phyloP scores from a whole-genome alignment of 2,329 filamentous ascomycete species.

The Fusarium sp. region DNA sequence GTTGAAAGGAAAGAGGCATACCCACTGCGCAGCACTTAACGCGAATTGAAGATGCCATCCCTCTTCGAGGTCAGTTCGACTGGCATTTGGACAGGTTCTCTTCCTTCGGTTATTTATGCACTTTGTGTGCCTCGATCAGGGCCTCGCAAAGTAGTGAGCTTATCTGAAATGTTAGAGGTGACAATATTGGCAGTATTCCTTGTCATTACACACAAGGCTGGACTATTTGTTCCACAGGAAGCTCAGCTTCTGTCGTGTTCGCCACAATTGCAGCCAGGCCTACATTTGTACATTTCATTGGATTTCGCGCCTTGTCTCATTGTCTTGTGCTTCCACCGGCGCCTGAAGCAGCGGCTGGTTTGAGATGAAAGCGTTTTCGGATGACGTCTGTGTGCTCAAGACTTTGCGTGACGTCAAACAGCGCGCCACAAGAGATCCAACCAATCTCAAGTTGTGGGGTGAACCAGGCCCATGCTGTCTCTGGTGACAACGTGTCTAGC shows the following conservation, averaged over 20 bases:
- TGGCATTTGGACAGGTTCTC: background rate
- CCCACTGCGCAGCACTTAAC: conserved; percentile 10
- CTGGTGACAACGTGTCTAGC: conserved; percentile 40
- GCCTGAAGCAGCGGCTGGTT: conserved; percentile 37
- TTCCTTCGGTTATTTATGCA: background rate
- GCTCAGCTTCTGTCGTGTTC: conserved; percentile 19
- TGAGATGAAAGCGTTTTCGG: conserved; percentile 22
- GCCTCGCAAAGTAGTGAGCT: conserved; percentile 1
- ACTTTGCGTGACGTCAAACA: conserved; percentile 41
- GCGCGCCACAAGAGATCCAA: conserved; percentile 41
- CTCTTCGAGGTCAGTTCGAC: background rate
- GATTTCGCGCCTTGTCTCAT: conserved; percentile 14
- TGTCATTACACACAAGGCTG: background rate
- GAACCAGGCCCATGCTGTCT: conserved; percentile 7
- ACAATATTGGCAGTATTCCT: background rate
- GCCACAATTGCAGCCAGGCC: background rate
- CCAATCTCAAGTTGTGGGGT: conserved; percentile 42
- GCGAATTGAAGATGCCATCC: background rate
- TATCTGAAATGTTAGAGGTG: background rate
- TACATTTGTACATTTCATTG: background rate
- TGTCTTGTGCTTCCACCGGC: conserved; percentile 23
- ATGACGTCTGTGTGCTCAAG: conserved; percentile 38
- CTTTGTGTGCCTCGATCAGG: background rate
- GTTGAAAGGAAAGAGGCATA: background rate
- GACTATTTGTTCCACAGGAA: conserved; percentile 1